These are phyloP conservation scores for Nakaseomyces delphensis DNA, from an alignment of 1,139 yeast species.

Conservation along the genomic window DNA sequence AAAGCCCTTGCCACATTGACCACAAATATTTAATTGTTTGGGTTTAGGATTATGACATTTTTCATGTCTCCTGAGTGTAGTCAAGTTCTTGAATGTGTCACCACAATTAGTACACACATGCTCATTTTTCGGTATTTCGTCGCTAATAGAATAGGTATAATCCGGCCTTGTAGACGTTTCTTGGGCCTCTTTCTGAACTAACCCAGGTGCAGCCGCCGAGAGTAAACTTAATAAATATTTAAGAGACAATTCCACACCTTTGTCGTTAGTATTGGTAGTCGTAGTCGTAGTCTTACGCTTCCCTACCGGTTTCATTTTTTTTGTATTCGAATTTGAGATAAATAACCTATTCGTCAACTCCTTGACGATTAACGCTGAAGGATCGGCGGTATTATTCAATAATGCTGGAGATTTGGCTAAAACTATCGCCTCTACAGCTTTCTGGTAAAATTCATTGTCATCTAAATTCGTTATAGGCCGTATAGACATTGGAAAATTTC, in stretches of 20 bases:
- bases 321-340: neutral
- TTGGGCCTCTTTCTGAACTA: neutral
- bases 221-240: neutral
- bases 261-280: neutral
- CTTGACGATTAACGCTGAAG: conserved; percentile 1
- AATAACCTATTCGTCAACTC: conserved; percentile 1
- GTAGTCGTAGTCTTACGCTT: neutral
- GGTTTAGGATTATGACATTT: conserved; percentile 26
- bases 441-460: conserved; percentile 1
- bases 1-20: conserved; percentile 70
- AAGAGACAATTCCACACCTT: neutral
- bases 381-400: neutral
- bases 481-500: neutral
- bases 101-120: conserved; percentile 25
- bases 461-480: neutral
- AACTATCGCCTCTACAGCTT: neutral
- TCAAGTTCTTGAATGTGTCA: conserved; percentile 21
- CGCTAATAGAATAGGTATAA: neutral
- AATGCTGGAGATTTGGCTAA: neutral
- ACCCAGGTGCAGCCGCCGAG: conserved; percentile 1
- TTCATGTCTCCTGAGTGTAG: conserved; percentile 29
- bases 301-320: neutral
- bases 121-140: too few relatives aligned
- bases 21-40: conserved; percentile 45
- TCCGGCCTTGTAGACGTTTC: neutral